Evolutionary conservation across 495 filamentous ascomycete genomes (phyloP).

Genomic region (Jackrogersella minutella): DNA sequence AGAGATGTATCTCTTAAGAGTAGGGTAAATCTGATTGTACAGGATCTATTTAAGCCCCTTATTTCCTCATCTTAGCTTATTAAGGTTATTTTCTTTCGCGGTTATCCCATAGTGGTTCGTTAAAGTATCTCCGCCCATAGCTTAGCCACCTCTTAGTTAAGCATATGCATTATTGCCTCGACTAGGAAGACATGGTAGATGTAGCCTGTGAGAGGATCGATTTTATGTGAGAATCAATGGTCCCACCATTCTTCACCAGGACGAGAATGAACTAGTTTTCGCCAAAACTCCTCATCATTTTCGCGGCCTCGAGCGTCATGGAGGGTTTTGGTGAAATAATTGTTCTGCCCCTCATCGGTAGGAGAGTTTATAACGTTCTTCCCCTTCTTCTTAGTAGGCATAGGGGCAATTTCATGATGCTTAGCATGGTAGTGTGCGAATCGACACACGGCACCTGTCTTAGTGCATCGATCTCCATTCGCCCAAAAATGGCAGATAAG

Average conservation of each 20-base stretch:
- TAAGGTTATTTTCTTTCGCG: too few relatives aligned
- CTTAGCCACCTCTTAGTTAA: too few relatives aligned
- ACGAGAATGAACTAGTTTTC: not conserved
- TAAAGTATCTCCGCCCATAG: too few relatives aligned
- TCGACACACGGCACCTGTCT: constrained; percentile 5
- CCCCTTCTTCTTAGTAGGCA: constrained; percentile 16
- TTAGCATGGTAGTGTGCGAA: constrained; percentile 23
- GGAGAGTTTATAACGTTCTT: not conserved
- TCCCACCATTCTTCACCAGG: not conserved
- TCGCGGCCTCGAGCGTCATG: not conserved
- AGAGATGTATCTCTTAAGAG: too few relatives aligned
- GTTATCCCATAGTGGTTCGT: too few relatives aligned
- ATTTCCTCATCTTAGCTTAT: too few relatives aligned
- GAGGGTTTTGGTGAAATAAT: not conserved
- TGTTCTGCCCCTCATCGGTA: not conserved
- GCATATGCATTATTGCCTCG: too few relatives aligned
- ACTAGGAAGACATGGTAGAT: too few relatives aligned
- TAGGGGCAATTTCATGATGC: constrained; percentile 10
- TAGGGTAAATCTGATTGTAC: too few relatives aligned
- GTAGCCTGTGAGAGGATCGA: too few relatives aligned
- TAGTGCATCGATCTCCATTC: constrained; percentile 15
- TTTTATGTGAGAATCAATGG: too few relatives aligned
- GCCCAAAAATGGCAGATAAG: constrained; percentile 35
- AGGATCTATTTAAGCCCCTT: too few relatives aligned
- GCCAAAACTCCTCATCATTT: not conserved